Percentiles rank a stretch among this genome's conserved stretches.
These are phyloP conservation scores for Penicillium bialowiezense DNA, from an alignment of 495 filamentous ascomycete genomes.

Conservation along the genomic window DNA sequence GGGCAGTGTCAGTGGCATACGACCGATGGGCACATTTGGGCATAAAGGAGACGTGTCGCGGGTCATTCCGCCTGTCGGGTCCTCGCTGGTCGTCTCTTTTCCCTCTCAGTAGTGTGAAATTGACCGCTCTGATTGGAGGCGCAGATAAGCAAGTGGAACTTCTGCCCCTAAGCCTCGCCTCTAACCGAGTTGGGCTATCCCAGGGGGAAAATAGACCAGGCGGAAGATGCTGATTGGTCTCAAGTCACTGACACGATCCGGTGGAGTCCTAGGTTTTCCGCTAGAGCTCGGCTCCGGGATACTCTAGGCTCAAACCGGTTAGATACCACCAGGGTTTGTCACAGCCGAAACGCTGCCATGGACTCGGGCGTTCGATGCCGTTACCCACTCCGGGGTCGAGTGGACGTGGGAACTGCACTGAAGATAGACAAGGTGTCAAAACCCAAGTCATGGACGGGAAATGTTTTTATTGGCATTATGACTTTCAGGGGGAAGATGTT, in stretches of 20 bases:
- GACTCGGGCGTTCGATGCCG: constrained; percentile 1
- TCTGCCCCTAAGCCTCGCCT: constrained; percentile 9
- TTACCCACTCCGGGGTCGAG: constrained; percentile 17
- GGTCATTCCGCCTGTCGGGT: background rate
- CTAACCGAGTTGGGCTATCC: constrained; percentile 9
- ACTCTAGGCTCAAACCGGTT: constrained; percentile 15
- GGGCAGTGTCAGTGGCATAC: too few relatives aligned
- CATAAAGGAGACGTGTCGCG: background rate
- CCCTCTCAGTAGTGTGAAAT: background rate
- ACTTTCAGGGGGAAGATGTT: constrained; percentile 3
- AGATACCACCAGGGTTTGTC: constrained; percentile 12
- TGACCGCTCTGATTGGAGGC: constrained; percentile 13
- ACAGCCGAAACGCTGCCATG: constrained; percentile 4
- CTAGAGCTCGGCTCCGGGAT: constrained; percentile 8
- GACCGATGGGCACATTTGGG: too few relatives aligned
- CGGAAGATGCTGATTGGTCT: constrained; percentile 7
- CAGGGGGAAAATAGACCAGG: constrained; percentile 2
- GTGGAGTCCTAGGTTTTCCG: constrained; percentile 16
- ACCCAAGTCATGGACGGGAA: background rate
- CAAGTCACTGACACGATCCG: constrained; percentile 18
- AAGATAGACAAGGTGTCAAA: background rate
- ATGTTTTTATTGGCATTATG: background rate
- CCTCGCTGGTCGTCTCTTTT: background rate
- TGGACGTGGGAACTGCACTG: constrained; percentile 11
- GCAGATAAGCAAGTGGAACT: constrained; percentile 30